Base-by-base conservation (phyloP, 1,284 basidiomycete genomes). In the Leccinum ponderosum region DNA sequence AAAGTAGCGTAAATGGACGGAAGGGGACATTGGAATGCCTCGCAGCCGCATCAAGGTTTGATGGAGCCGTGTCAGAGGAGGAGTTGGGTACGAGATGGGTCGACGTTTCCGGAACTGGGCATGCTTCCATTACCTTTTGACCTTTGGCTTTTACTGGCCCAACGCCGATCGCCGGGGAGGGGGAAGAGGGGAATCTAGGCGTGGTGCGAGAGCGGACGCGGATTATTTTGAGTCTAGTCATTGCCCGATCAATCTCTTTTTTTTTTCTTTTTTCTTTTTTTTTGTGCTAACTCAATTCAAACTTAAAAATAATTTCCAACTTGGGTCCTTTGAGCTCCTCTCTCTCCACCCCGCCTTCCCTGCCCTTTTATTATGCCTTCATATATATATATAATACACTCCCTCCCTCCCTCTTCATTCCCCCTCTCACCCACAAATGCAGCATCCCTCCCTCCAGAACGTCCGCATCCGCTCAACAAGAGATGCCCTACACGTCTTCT, bases 401-500 rank as follows among this genome's bases (percentile, higher is more conserved):
- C 20, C 2, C 22, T 9, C 35, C 47, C 59, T 54, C 51, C 59
- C 55, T 39, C 54, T 58, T 61, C 62, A 62, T 63, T 63, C 42
- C 66, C 59, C 59, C 33, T 11, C 17, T 51, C 60, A 64, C 60
- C 55, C 60, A 59, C 65, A 59, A 57, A 85, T 87, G 82, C 90
- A 92, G 72, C 83, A 80, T 58, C 90, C 90, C 51, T 92, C 90
- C 56, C 81, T 92, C 52, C 81, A 83, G 62, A 87, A 87, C 72
- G 84, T 89, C 31, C 86, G 88, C 72, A 88, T 92, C 65, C 85
- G 88, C 67, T 89, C 87, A 1, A 89, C 88, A 14, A 83, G 87
- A 61, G 90, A 93, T 73, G 90, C 91, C 17, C 81, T 89, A 56
- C 87, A 89, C 62, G 86, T 93, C 66, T 93, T 93, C 76, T 81